Evolutionary conservation across 345 rosid species (phyloP).

Genomic region (Cochlearia excelsa): DNA sequence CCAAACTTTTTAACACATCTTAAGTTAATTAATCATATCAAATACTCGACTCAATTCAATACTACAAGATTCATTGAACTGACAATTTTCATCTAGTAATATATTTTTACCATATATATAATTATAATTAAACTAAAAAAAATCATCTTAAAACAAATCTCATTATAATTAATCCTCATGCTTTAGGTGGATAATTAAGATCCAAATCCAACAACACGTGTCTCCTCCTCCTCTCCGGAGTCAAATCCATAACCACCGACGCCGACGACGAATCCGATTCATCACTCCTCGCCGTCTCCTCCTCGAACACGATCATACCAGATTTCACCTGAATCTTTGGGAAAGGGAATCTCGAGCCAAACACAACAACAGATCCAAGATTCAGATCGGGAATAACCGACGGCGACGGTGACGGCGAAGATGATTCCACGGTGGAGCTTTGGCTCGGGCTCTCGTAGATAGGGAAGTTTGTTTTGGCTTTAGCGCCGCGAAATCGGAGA

Average conservation of each 20-base stretch:
- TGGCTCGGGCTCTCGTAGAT: conserved; percentile 51
- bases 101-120: neutral
- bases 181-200: conserved; percentile 58
- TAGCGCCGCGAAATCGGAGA: conserved; percentile 68
- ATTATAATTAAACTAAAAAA: conserved; percentile 5
- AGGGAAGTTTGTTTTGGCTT: conserved; percentile 76
- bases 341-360: conserved; percentile 32
- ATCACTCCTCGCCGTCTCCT: conserved; percentile 24
- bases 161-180: conserved; percentile 33
- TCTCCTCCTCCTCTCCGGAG: conserved; percentile 17
- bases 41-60: too few relatives aligned
- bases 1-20: too few relatives aligned
- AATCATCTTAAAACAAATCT: neutral
- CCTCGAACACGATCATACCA: conserved; percentile 21
- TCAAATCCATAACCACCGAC: conserved; percentile 39
- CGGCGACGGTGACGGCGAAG: conserved; percentile 30
- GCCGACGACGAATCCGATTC: conserved; percentile 69
- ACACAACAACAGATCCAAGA: conserved; percentile 27
- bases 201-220: conserved; percentile 49
- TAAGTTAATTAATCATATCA: too few relatives aligned
- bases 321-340: conserved; percentile 24
- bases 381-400: conserved; percentile 43
- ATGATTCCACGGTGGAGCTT: conserved; percentile 59
- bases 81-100: conserved; percentile 11
- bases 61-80: neutral